Percentiles rank a stretch among this genome's conserved stretches.
phyloP scores from a whole-genome alignment of 176 grass and related monocot genomes.

The Bolboschoenus planiculmis region DNA sequence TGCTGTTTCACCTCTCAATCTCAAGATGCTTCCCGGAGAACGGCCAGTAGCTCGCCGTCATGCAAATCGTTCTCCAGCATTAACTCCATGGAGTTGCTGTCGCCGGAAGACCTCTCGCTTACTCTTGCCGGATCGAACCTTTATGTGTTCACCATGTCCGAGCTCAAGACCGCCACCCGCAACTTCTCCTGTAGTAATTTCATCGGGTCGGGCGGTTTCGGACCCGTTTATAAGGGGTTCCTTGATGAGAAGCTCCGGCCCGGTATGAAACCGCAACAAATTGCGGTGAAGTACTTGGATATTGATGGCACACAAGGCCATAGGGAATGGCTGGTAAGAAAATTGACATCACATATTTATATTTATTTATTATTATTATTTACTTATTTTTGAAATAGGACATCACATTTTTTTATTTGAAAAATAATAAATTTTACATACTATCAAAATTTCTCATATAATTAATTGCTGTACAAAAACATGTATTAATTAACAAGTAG shows the following conservation, averaged over 20 bases:
- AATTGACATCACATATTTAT: background rate
- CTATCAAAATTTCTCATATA: background rate
- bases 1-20: background rate
- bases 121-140: constrained; percentile 67
- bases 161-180: constrained; percentile 48
- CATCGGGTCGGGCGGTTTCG: constrained; percentile 78
- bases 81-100: constrained; percentile 52
- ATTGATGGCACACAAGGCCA: constrained; percentile 71
- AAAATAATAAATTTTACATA: background rate
- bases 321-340: constrained; percentile 87
- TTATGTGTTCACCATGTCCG: constrained; percentile 62
- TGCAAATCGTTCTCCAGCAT: constrained; percentile 57
- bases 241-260: constrained; percentile 50
- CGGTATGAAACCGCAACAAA: constrained; percentile 40
- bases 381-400: too few species aligned
- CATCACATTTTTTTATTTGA: background rate
- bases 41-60: constrained; percentile 29
- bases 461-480: background rate
- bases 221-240: constrained; percentile 65
- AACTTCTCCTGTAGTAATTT: constrained; percentile 62
- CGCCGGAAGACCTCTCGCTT: constrained; percentile 65
- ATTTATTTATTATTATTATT: background rate
- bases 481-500: background rate
- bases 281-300: constrained; percentile 90
- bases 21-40: background rate